phyloP scores from a whole-genome alignment of 2,329 filamentous ascomycete genomes.

The Cladosporium sp. region DNA sequence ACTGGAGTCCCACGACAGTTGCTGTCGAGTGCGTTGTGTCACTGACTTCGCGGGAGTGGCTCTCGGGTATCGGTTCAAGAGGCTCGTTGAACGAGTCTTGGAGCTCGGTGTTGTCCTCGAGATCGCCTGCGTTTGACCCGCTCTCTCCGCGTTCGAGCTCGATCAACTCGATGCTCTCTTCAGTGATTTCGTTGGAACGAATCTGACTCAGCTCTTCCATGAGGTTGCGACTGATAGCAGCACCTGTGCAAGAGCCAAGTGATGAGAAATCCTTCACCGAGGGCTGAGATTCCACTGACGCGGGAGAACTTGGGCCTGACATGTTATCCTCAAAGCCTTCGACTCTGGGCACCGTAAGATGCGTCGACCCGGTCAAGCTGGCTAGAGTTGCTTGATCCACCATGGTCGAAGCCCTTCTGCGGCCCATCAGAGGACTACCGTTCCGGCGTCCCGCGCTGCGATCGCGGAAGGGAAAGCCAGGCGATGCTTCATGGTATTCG shows the following conservation, averaged over 20 bases:
- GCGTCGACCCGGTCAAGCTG: not conserved
- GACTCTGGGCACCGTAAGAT: not conserved
- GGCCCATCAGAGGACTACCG: slow-evolving; percentile 1
- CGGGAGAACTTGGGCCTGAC: not conserved
- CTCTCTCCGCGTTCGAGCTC: not conserved
- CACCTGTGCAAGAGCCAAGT: not conserved
- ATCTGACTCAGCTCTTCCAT: slow-evolving; percentile 29
- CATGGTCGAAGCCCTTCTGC: slow-evolving; percentile 10
- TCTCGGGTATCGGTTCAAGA: slow-evolving; percentile 7
- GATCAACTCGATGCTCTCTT: slow-evolving; percentile 2
- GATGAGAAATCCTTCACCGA: slow-evolving; percentile 1
- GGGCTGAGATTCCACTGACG: not conserved
- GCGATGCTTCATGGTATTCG: slow-evolving; percentile 21
- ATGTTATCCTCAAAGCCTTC: not conserved
- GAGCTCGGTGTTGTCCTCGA: slow-evolving; percentile 3
- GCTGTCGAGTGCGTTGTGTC: not conserved
- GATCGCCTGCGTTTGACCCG: not conserved
- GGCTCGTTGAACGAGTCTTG: not conserved
- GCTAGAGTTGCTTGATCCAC: slow-evolving; percentile 4
- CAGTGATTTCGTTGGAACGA: not conserved
- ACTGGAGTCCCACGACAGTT: slow-evolving; percentile 3
- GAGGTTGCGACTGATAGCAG: slow-evolving; percentile 25
- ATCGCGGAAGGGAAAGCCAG: slow-evolving; percentile 13
- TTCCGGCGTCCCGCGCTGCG: not conserved
- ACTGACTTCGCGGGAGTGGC: slow-evolving; percentile 9